Percentiles rank a stretch among this genome's conserved stretches.
Evolutionary conservation across 331 rosid genomes (phyloP).

Genomic region (Arachis monticola): DNA sequence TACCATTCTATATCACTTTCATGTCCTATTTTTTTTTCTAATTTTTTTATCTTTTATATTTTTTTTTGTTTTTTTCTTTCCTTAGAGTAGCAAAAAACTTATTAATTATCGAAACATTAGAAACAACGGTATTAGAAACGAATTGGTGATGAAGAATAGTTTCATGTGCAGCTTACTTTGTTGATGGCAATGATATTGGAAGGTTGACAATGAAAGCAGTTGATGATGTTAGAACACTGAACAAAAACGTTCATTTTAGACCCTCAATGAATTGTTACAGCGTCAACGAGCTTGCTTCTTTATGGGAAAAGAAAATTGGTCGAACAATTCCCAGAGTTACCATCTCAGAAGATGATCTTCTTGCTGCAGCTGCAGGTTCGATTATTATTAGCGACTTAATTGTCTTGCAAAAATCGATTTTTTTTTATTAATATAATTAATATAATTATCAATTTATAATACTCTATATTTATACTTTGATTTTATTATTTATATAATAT

Average conservation of each 20-base stretch:
- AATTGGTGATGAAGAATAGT: not conserved
- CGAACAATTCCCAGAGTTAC: constrained; percentile 63
- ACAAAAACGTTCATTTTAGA: constrained; percentile 72
- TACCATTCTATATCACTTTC: too few species aligned
- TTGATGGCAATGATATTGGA: constrained; percentile 75
- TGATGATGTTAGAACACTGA: constrained; percentile 55
- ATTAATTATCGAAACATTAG: too few species aligned
- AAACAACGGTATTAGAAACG: not conserved
- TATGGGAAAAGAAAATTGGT: constrained; percentile 77
- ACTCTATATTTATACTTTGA: too few species aligned
- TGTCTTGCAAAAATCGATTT: too few species aligned
- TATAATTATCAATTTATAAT: too few species aligned
- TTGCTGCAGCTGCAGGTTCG: constrained; percentile 72
- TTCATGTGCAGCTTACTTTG: constrained; percentile 61
- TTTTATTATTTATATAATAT: too few species aligned
- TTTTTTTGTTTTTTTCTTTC: too few species aligned
- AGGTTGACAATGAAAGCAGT: constrained; percentile 63
- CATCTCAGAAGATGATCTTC: constrained; percentile 63
- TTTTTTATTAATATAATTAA: too few species aligned
- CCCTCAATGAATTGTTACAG: constrained; percentile 60
- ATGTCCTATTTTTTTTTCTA: too few species aligned
- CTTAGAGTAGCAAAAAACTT: too few species aligned
- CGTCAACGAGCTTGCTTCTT: constrained; percentile 67
- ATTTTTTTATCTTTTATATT: too few species aligned
- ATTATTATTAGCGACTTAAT: not conserved